Conservation (phyloP, 2,329 filamentous ascomycete species). For the Emergomyces pasteurianus region DNA sequence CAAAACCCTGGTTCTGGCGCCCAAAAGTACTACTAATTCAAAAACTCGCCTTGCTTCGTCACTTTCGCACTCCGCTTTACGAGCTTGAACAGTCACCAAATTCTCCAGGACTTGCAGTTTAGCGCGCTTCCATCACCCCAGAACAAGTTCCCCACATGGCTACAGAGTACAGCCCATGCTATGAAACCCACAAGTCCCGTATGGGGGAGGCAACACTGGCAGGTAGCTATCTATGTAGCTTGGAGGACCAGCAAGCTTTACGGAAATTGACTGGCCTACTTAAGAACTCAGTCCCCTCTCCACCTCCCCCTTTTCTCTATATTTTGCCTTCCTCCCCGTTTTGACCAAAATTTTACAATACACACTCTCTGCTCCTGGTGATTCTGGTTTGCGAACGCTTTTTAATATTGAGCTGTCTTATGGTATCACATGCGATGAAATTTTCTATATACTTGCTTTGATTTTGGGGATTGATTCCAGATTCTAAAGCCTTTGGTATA, state of each 20-base stretch:
- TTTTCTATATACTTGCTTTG: neutral
- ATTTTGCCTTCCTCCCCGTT: neutral
- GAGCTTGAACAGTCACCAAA: neutral
- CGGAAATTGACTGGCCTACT: conserved; percentile 10
- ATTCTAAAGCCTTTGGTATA: neutral
- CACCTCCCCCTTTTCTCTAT: neutral
- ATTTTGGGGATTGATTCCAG: neutral
- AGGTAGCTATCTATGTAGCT: conserved; percentile 1
- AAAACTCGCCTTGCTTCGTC: neutral
- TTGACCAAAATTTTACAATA: neutral
- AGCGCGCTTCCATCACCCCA: neutral
- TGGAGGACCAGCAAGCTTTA: conserved; percentile 12
- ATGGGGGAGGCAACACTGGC: conserved; percentile 19
- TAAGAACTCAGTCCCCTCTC: conserved; percentile 9
- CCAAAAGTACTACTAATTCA: neutral
- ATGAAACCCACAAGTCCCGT: conserved; percentile 5
- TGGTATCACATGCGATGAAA: neutral
- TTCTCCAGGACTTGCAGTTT: neutral
- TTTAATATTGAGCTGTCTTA: neutral
- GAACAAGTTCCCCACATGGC: conserved; percentile 1
- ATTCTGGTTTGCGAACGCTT: neutral
- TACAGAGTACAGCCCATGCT: neutral
- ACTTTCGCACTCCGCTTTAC: neutral
- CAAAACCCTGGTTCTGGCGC: neutral
- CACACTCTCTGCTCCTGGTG: neutral